These are phyloP conservation scores for Lactifluus volemus DNA, from an alignment of 768 basidiomycete genomes.

Conservation along the genomic window DNA sequence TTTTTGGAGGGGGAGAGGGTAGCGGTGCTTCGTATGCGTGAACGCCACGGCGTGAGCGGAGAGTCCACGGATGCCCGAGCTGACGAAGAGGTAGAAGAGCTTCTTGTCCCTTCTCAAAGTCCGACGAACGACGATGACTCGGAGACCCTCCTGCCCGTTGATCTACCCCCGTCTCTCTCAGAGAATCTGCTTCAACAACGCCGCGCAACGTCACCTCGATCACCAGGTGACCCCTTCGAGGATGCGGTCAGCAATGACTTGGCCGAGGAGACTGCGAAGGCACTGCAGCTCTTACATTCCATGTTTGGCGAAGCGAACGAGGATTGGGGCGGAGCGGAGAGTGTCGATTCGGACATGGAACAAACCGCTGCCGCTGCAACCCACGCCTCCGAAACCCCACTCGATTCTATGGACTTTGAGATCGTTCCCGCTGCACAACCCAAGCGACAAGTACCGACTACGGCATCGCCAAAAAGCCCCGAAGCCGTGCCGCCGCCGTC, in stretches of 20 bases:
- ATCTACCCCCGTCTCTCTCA: not conserved
- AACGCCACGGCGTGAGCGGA: not conserved
- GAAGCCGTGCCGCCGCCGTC: not conserved
- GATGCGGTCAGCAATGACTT: constrained; percentile 24
- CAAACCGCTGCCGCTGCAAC: constrained; percentile 27
- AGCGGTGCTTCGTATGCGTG: constrained; percentile 9
- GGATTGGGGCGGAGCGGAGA: constrained; percentile 56
- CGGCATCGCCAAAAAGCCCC: not conserved
- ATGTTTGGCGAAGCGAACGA: constrained; percentile 41
- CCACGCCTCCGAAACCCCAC: constrained; percentile 19
- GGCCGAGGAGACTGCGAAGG: constrained; percentile 35
- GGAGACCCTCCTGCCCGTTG: not conserved
- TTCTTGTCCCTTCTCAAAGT: constrained; percentile 19
- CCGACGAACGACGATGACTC: not conserved
- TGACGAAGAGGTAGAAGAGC: constrained; percentile 8
- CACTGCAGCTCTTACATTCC: constrained; percentile 41
- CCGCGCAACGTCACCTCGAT: not conserved
- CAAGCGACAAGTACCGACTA: not conserved
- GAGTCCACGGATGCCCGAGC: constrained; percentile 3
- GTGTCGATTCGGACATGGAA: constrained; percentile 48
- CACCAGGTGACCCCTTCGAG: constrained; percentile 7
- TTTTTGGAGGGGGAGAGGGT: constrained; percentile 38
- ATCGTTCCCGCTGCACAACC: constrained; percentile 1
- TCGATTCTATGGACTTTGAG: constrained; percentile 23
- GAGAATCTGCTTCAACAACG: not conserved